Percentiles rank a stretch among this genome's conserved stretches.
phyloP scores from a whole-genome alignment of 2,329 filamentous ascomycete species.

The Fusarium sp. region DNA sequence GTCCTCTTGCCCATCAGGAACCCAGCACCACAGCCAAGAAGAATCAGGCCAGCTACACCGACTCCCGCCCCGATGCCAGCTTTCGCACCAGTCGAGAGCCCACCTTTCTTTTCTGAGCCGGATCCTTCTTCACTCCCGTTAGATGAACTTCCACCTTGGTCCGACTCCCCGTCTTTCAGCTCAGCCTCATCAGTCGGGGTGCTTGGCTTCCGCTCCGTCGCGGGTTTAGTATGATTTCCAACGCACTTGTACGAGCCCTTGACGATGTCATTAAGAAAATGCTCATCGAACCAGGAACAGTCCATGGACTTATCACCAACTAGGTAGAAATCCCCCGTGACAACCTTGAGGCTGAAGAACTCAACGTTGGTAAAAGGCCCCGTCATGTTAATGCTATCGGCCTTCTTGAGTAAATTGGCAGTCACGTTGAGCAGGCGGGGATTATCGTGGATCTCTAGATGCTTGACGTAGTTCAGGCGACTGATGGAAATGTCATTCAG shows the following conservation, averaged over 20 bases:
- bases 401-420: neutral
- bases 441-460: neutral
- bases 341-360: neutral
- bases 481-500: neutral
- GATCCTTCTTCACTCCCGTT: fast-evolving
- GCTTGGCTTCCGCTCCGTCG: neutral
- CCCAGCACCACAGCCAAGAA: neutral
- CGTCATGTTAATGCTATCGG: neutral
- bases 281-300: neutral
- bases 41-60: neutral
- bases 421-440: neutral
- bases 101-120: fast-evolving
- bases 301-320: neutral
- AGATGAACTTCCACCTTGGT: fast-evolving
- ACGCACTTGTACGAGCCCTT: neutral
- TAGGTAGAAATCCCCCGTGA: neutral
- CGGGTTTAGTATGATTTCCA: neutral
- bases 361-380: neutral
- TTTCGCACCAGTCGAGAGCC: neutral
- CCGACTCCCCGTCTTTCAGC: fast-evolving
- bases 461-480: neutral
- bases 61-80: neutral
- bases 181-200: neutral
- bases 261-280: neutral
- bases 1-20: neutral